phyloP scores from a whole-genome alignment of 1,284 basidiomycete genomes.

The Cutaneotrichosporon sp. region DNA sequence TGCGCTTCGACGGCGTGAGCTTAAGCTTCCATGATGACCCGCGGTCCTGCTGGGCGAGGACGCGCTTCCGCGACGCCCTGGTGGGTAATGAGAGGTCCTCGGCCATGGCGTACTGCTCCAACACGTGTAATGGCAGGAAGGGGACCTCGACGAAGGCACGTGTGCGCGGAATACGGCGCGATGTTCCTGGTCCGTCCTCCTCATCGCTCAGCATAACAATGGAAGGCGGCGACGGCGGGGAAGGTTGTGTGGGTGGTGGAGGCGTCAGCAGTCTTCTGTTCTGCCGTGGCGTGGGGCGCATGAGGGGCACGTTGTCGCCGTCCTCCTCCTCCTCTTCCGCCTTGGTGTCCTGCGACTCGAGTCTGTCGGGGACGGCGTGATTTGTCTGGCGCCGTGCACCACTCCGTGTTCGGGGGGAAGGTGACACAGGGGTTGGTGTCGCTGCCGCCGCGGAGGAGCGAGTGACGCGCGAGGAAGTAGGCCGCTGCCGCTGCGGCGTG shows the following conservation, averaged over 20 bases:
- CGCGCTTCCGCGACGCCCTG: background rate
- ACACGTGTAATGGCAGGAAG: background rate
- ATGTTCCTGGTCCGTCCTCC: background rate
- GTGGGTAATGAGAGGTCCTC: background rate
- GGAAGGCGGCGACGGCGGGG: background rate
- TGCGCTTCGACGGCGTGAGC: background rate
- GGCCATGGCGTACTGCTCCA: background rate
- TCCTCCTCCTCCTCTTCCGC: too few species aligned
- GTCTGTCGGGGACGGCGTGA: background rate
- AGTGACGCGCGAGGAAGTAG: background rate
- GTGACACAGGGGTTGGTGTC: background rate
- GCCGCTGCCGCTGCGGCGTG: background rate
- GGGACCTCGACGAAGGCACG: slow-evolving; percentile 4
- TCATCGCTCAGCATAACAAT: background rate
- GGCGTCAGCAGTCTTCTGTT: background rate
- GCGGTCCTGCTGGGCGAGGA: slow-evolving; percentile 3
- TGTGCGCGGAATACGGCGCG: background rate
- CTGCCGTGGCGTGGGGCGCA: background rate
- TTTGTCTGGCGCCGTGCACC: background rate
- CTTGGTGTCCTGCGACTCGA: too few species aligned
- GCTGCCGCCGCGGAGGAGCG: background rate
- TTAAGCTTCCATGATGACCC: background rate
- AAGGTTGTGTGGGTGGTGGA: background rate
- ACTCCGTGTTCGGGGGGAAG: too few species aligned
- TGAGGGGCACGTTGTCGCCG: background rate